These are phyloP conservation scores for Pyrenopolyporus hunteri DNA, from an alignment of 495 filamentous ascomycete species.

Conservation along the genomic window DNA sequence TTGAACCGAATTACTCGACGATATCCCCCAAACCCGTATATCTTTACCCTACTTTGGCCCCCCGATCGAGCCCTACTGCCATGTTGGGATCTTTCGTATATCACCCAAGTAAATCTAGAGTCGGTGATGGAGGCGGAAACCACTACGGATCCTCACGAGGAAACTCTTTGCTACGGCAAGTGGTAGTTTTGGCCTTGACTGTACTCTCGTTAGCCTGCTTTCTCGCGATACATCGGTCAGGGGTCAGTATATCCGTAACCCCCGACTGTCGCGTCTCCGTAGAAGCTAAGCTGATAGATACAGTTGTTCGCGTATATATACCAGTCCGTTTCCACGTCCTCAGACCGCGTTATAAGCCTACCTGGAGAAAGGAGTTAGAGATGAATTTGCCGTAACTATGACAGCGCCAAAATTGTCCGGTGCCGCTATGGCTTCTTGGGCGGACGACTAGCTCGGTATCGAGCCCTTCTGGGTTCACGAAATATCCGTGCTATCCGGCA, in stretches of 20 bases:
- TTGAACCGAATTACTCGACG: not conserved
- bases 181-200: not conserved
- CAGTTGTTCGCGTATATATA: conserved; percentile 22
- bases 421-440: too few relatives aligned
- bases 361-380: not conserved
- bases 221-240: conserved; percentile 16
- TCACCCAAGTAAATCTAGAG: not conserved
- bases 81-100: not conserved
- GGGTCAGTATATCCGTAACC: not conserved
- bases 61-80: not conserved
- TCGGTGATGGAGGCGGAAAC: not conserved
- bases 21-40: too few relatives aligned
- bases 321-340: not conserved
- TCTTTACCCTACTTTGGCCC: not conserved
- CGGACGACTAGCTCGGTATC: too few relatives aligned
- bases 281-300: not conserved
- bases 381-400: not conserved
- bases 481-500: too few relatives aligned
- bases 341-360: not conserved
- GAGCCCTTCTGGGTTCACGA: too few relatives aligned
- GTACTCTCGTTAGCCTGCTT: conserved; percentile 17
- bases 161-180: not conserved
- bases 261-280: not conserved
- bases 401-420: too few relatives aligned
- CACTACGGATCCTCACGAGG: not conserved